A percentile compares a stretch with the other conserved stretches of the same genome.
Evolutionary conservation across 352 stramenopile genomes (phyloP).

Genomic region (Aphanomyces stellatus): DNA sequence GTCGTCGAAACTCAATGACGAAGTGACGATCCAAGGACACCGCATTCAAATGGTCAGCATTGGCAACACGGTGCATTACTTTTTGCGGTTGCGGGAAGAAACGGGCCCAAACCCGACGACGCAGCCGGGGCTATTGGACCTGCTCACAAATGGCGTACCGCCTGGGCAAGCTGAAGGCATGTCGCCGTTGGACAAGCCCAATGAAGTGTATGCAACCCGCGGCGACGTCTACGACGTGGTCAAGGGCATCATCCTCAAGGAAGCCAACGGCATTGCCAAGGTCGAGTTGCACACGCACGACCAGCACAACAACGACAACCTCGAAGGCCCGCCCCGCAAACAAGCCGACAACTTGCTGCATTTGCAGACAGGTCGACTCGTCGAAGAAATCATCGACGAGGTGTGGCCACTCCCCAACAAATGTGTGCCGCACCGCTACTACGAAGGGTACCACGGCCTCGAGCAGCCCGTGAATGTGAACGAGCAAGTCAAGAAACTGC

Average conservation of each 20-base stretch:
- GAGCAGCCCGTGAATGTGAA: not conserved
- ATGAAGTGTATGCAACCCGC: not conserved
- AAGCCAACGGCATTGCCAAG: not conserved
- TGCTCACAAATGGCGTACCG: too few relatives aligned
- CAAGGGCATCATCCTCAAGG: not conserved
- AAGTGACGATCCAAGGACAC: too few relatives aligned
- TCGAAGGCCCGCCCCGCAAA: not conserved
- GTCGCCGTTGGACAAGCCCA: not conserved
- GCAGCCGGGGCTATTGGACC: too few relatives aligned
- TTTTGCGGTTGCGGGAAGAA: too few relatives aligned
- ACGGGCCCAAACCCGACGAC: too few relatives aligned
- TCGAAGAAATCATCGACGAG: not conserved
- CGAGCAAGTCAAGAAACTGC: not conserved
- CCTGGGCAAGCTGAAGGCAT: too few relatives aligned
- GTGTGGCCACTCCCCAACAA: not conserved
- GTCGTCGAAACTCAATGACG: too few relatives aligned
- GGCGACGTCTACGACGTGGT: not conserved
- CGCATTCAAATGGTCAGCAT: too few relatives aligned
- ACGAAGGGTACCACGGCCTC: conserved; percentile 5
- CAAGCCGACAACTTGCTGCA: conserved; percentile 8
- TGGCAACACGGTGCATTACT: too few relatives aligned
- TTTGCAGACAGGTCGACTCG: not conserved
- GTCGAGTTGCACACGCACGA: conserved; percentile 1
- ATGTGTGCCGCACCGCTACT: conserved; percentile 1
- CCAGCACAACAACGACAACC: too few relatives aligned